Conservation (phyloP, 768 basidiomycete genomes). For the Rhizopogon sp. region DNA sequence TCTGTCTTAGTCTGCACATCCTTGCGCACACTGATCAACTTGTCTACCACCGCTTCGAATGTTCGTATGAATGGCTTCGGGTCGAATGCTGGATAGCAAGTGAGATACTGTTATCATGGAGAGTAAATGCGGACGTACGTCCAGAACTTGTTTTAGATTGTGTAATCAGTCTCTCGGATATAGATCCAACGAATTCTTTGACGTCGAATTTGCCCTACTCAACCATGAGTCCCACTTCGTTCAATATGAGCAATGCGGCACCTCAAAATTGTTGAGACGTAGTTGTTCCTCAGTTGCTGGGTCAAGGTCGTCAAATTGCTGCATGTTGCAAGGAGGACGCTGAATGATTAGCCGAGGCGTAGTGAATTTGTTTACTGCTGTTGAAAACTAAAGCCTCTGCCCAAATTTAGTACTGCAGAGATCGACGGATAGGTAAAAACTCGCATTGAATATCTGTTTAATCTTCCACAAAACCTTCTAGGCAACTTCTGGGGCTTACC, state of each 20-base stretch:
- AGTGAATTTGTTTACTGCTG: conserved; percentile 23
- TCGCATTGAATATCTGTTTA: no score
- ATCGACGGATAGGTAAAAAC: no score
- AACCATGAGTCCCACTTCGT: conserved; percentile 7
- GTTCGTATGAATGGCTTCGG: conserved; percentile 90
- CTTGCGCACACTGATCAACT: conserved; percentile 78
- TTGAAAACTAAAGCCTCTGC: conserved; percentile 22
- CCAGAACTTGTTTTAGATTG: conserved; percentile 82
- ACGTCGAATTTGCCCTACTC: conserved; percentile 84
- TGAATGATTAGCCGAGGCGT: conserved; percentile 3
- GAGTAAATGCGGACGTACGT: conserved; percentile 47
- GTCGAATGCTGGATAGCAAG: conserved; percentile 66
- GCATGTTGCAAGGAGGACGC: conserved; percentile 12
- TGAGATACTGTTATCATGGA: not conserved
- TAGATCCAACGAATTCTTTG: conserved; percentile 79
- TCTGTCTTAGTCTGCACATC: conserved; percentile 89
- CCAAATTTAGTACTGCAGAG: not conserved
- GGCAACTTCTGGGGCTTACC: not conserved
- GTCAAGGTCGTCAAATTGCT: conserved; percentile 36
- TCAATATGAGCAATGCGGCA: conserved; percentile 14
- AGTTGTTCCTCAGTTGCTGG: conserved; percentile 50
- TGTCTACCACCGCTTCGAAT: conserved; percentile 89
- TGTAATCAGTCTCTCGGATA: conserved; percentile 84
- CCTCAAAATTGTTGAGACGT: conserved; percentile 52
- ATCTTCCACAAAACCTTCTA: no score